Conservation (phyloP, 1,284 basidiomycete genomes). For the Exobasidium cylindrosporum region DNA sequence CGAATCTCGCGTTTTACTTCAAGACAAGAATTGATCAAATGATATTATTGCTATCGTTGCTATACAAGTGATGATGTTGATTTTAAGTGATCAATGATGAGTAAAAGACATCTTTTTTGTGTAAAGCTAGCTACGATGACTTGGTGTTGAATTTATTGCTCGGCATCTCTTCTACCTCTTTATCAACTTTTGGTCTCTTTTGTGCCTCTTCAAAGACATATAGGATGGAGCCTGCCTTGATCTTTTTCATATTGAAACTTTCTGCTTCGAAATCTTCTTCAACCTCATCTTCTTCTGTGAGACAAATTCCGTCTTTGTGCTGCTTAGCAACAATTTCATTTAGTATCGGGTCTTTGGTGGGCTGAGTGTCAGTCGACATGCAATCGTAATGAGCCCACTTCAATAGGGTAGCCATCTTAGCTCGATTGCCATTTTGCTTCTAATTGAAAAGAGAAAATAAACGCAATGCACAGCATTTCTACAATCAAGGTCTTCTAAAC, state of each 20-base stretch:
- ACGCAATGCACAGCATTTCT: too few relatives aligned
- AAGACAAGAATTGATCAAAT: too few relatives aligned
- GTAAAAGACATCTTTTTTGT: too few relatives aligned
- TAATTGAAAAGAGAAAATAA: neutral
- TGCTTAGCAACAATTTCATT: neutral
- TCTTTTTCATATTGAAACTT: neutral
- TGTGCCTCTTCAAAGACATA: neutral
- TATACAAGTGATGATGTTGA: too few relatives aligned
- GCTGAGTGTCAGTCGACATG: constrained; percentile 3
- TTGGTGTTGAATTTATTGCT: too few relatives aligned
- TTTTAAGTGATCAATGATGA: too few relatives aligned
- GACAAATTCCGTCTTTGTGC: neutral
- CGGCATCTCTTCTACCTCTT: too few relatives aligned
- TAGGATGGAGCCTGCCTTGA: neutral
- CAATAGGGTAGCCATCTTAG: constrained; percentile 74
- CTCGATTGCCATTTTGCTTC: constrained; percentile 63
- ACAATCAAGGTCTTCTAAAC: too few relatives aligned
- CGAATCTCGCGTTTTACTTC: too few relatives aligned
- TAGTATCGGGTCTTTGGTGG: neutral
- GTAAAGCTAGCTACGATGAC: neutral
- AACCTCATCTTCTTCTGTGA: neutral
- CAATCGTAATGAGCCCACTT: constrained; percentile 81
- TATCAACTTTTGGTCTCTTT: neutral
- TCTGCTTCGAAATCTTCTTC: too few relatives aligned
- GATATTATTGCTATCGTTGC: too few relatives aligned